phyloP scores from a whole-genome alignment of 75 land plant species.

The Picea glauca region DNA sequence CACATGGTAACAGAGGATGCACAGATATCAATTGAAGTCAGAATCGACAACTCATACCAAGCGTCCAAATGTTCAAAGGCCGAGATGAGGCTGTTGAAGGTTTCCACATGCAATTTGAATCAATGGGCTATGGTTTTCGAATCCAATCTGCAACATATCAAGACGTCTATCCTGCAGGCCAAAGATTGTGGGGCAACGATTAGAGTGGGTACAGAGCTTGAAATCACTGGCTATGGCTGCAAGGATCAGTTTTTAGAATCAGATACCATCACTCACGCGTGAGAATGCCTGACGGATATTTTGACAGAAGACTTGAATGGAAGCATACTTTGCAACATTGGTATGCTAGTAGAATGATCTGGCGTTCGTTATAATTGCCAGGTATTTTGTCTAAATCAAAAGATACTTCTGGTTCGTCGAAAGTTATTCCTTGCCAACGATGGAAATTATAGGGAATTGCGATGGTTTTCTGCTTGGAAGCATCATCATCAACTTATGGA shows the following conservation, averaged over 20 bases:
- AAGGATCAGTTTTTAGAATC: slow-evolving; percentile 95
- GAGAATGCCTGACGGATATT: slow-evolving; percentile 92
- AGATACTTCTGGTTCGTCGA: slow-evolving; percentile 86
- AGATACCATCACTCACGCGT: slow-evolving; percentile 83
- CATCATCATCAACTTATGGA: slow-evolving; percentile 66
- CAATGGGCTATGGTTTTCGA: slow-evolving; percentile 99
- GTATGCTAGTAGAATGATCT: slow-evolving; percentile 75
- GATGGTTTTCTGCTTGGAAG: slow-evolving; percentile 98
- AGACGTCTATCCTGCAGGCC: slow-evolving; percentile 66
- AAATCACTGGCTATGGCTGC: slow-evolving; percentile 94
- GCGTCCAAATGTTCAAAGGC: background rate
- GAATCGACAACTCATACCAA: too few species aligned
- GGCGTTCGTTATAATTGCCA: slow-evolving; percentile 95
- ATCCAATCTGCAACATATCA: slow-evolving; percentile 71
- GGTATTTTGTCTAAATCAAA: slow-evolving; percentile 80
- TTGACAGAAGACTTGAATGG: slow-evolving; percentile 77
- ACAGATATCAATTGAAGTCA: too few species aligned
- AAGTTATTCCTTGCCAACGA: slow-evolving; percentile 94
- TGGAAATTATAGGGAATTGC: slow-evolving; percentile 91
- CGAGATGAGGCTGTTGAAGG: slow-evolving; percentile 86
- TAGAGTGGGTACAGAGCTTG: slow-evolving; percentile 97
- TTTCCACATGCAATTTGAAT: slow-evolving; percentile 92
- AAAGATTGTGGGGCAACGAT: slow-evolving; percentile 66
- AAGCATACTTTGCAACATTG: slow-evolving; percentile 86
- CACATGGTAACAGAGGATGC: too few species aligned